These are phyloP conservation scores for Orbilia javanica DNA, from an alignment of 2,329 filamentous ascomycete species.

Conservation along the genomic window DNA sequence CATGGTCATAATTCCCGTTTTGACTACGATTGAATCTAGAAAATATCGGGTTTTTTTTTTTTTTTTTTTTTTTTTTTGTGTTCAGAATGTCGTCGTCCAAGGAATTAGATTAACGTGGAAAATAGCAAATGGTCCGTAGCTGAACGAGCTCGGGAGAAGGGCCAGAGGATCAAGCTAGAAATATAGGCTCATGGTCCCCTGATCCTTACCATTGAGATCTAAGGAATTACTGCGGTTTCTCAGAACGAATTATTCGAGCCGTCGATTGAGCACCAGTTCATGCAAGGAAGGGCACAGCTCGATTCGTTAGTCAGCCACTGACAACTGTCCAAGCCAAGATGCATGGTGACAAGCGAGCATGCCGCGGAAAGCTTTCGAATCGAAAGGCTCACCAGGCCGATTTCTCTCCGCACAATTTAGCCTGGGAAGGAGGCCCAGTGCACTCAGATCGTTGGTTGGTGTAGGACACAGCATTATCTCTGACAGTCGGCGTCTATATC, in stretches of 20 bases:
- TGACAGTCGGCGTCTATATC: background rate
- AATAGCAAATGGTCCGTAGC: slow-evolving; percentile 10
- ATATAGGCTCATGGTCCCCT: background rate
- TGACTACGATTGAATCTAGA: background rate
- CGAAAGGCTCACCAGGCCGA: background rate
- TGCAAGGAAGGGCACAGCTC: background rate
- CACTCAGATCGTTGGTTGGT: background rate
- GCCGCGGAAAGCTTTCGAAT: background rate
- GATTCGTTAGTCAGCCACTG: slow-evolving; percentile 5
- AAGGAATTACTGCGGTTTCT: background rate
- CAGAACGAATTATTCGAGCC: background rate
- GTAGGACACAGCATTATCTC: background rate
- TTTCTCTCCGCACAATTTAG: background rate
- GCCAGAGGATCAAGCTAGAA: background rate
- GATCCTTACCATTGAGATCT: background rate
- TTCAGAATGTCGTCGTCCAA: background rate
- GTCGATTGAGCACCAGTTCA: background rate
- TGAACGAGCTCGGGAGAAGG: background rate
- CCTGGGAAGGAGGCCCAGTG: background rate
- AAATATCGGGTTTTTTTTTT: background rate
- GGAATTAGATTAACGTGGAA: background rate
- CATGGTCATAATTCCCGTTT: background rate
- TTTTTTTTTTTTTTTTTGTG: no score
- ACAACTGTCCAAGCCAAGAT: slow-evolving; percentile 14
- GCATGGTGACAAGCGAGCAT: background rate